Percentiles rank a stretch among this genome's conserved stretches.
These are phyloP conservation scores for Byssochlamys sp. DNA, from an alignment of 2,329 filamentous ascomycete genomes.

Conservation along the genomic window DNA sequence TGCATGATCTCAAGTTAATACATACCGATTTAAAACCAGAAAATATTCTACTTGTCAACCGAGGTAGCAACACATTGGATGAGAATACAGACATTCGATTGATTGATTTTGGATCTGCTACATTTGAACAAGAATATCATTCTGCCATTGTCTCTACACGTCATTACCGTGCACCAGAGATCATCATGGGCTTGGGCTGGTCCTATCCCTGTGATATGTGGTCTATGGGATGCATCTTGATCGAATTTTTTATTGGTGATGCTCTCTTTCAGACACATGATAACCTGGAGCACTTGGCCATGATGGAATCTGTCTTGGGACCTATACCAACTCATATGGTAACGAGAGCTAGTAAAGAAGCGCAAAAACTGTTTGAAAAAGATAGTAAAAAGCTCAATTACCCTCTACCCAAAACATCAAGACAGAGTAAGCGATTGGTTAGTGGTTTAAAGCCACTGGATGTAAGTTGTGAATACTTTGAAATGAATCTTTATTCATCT, in stretches of 20 bases:
- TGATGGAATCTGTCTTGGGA: conserved; percentile 62
- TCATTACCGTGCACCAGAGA: conserved; percentile 58
- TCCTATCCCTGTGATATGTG: conserved; percentile 60
- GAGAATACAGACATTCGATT: conserved; percentile 59
- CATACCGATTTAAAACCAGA: conserved; percentile 71
- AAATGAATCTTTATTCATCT: too few relatives aligned
- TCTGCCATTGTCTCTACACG: conserved; percentile 58
- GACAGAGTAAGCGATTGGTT: too few relatives aligned
- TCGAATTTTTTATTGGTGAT: conserved; percentile 60
- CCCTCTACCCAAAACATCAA: too few relatives aligned
- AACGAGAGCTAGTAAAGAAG: too few relatives aligned
- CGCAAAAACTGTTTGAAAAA: too few relatives aligned
- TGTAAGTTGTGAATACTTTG: too few relatives aligned
- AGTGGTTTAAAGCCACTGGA: too few relatives aligned
- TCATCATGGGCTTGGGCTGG: conserved; percentile 59
- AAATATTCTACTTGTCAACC: conserved; percentile 59
- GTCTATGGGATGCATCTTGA: conserved; percentile 60
- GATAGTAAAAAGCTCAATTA: too few relatives aligned
- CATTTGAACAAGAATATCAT: conserved; percentile 60
- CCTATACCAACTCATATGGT: too few relatives aligned
- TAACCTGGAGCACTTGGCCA: conserved; percentile 58
- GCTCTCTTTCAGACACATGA: conserved; percentile 61
- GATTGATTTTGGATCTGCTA: conserved; percentile 60
- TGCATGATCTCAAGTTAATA: conserved; percentile 93
- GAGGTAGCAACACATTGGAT: too few relatives aligned